Conservation (phyloP, 495 filamentous ascomycete genomes). For the Trichoderma orchidacearum region DNA sequence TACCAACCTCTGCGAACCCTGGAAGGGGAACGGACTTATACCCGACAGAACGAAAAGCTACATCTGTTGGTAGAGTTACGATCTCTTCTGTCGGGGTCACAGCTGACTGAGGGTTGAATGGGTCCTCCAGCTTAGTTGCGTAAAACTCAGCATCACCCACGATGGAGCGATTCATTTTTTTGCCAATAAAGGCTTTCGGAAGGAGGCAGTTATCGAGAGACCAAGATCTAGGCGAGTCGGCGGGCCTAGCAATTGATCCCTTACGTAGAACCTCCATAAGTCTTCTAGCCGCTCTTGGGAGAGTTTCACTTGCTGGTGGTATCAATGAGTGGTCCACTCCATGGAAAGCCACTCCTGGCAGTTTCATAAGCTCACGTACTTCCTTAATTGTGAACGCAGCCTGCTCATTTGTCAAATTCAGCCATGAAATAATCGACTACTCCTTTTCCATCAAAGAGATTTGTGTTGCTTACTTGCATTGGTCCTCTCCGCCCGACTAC, state of each 20-base stretch:
- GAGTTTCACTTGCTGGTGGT: conserved; percentile 43
- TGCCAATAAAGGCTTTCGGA: conserved; percentile 52
- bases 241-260: conserved; percentile 40
- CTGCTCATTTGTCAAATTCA: conserved; percentile 20
- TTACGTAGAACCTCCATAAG: conserved; percentile 70
- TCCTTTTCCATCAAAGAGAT: neutral
- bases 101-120: conserved; percentile 37
- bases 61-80: conserved; percentile 34
- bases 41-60: conserved; percentile 84
- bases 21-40: conserved; percentile 71
- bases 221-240: conserved; percentile 52
- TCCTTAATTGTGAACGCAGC: conserved; percentile 94
- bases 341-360: conserved; percentile 60
- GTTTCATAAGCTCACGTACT: conserved; percentile 67
- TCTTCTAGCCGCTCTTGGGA: conserved; percentile 62
- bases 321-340: conserved; percentile 50
- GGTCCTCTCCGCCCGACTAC: conserved; percentile 81
- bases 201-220: conserved; percentile 70
- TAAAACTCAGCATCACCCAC: conserved; percentile 53
- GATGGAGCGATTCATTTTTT: conserved; percentile 21
- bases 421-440: neutral
- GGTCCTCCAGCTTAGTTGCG: conserved; percentile 35
- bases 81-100: conserved; percentile 32
- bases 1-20: conserved; percentile 60
- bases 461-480: conserved; percentile 45